phyloP scores from a whole-genome alignment of 31 red algal genomes.

The Endocladia muricata region DNA sequence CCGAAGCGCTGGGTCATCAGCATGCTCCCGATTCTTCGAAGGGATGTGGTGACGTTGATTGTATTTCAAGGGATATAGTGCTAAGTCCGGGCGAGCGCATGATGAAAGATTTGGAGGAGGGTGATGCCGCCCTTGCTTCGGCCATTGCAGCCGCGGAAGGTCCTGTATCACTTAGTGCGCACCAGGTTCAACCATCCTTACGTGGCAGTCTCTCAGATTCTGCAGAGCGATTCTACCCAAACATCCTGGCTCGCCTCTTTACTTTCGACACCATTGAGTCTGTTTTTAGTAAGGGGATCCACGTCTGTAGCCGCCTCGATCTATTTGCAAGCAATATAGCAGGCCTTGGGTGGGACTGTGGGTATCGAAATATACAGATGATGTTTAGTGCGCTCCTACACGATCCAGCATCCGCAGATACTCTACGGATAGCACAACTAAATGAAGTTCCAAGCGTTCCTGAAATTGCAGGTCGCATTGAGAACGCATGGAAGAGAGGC shows the following conservation, averaged over 20 bases:
- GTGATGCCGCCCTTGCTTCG: conserved; percentile 13
- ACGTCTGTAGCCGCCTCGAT: conserved; percentile 28
- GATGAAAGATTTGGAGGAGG: background rate
- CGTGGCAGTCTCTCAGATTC: conserved; percentile 24
- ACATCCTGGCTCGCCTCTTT: conserved; percentile 16
- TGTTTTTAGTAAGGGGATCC: background rate
- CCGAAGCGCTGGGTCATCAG: background rate
- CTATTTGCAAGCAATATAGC: conserved; percentile 51
- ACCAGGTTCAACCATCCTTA: background rate
- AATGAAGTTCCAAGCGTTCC: conserved; percentile 52
- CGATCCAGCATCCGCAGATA: conserved; percentile 5
- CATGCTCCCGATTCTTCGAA: background rate
- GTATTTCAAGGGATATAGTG: background rate
- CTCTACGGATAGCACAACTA: conserved; percentile 14
- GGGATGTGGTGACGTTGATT: too few species aligned
- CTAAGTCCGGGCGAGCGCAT: conserved; percentile 14
- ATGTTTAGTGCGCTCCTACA: conserved; percentile 37
- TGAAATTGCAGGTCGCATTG: conserved; percentile 47
- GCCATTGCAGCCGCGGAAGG: background rate
- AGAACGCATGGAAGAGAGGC: conserved; percentile 51
- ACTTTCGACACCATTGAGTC: conserved; percentile 10
- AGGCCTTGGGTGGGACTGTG: conserved; percentile 55
- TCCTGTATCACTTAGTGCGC: background rate
- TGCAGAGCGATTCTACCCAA: conserved; percentile 27
- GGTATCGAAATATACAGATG: conserved; percentile 58